A percentile compares a stretch with the other conserved stretches of the same genome.
These are phyloP conservation scores for Aspergillus ochraceus DNA, from an alignment of 2,329 filamentous ascomycete genomes.

Conservation along the genomic window DNA sequence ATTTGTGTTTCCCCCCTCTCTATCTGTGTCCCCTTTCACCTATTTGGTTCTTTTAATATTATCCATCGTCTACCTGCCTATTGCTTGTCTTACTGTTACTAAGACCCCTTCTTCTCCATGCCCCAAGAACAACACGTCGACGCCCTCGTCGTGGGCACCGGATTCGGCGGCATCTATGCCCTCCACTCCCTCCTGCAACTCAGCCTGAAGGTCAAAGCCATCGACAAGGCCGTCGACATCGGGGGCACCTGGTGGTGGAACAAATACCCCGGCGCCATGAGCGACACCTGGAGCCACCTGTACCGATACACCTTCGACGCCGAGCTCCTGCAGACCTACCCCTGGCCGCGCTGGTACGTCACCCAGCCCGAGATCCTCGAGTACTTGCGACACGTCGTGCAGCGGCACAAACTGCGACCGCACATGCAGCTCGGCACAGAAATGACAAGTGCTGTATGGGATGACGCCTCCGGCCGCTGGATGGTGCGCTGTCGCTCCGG, in stretches of 20 bases:
- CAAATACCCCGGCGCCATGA: conserved; percentile 45
- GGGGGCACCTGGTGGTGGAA: conserved; percentile 51
- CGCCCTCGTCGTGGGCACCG: conserved; percentile 42
- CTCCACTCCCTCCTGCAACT: conserved; percentile 40
- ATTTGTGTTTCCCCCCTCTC: too few species aligned
- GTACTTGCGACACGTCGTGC: conserved; percentile 29
- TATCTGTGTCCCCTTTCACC: neutral
- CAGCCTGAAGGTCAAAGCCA: conserved; percentile 37
- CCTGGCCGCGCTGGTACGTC: conserved; percentile 6
- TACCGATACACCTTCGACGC: conserved; percentile 30
- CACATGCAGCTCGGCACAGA: conserved; percentile 21
- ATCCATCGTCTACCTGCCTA: neutral
- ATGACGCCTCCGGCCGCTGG: conserved; percentile 15
- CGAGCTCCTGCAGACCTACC: conserved; percentile 20
- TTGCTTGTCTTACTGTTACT: neutral
- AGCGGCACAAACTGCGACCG: conserved; percentile 19
- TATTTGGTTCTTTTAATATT: neutral
- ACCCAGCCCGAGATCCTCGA: conserved; percentile 26
- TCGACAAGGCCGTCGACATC: conserved; percentile 40
- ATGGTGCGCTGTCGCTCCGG: conserved; percentile 8
- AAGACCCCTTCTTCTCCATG: neutral
- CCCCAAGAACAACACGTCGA: conserved; percentile 23
- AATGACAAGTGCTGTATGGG: conserved; percentile 16
- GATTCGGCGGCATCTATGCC: conserved; percentile 39
- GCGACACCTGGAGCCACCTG: conserved; percentile 34